Evolutionary conservation across 495 filamentous ascomycete genomes (phyloP).

Genomic region (Neurospora sp.): DNA sequence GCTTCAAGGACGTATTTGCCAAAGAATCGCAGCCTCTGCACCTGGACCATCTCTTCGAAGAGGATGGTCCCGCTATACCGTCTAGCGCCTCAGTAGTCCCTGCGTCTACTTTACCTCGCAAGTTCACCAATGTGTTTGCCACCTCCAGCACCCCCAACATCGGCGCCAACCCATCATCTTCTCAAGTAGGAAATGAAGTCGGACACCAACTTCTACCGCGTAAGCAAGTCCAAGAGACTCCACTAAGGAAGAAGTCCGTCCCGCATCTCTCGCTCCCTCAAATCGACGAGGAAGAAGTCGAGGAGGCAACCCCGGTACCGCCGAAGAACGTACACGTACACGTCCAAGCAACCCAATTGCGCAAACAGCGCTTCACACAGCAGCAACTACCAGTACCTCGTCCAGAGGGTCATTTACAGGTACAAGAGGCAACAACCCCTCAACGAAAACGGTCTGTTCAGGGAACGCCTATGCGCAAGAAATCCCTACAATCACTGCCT

Average conservation of each 20-base stretch:
- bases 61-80: slow-evolving; percentile 10
- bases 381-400: not conserved
- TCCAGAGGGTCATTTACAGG: not conserved
- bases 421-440: not conserved
- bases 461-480: not conserved
- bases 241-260: not conserved
- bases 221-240: not conserved
- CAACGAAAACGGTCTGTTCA: not conserved
- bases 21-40: slow-evolving; percentile 5
- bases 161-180: not conserved
- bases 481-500: not conserved
- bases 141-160: not conserved
- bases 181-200: not conserved
- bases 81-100: slow-evolving; percentile 22
- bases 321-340: not conserved
- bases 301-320: not conserved
- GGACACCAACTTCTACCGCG: not conserved
- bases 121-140: slow-evolving; percentile 16
- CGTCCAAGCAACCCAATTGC: not conserved
- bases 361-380: not conserved
- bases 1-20: slow-evolving; percentile 36
- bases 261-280: not conserved
- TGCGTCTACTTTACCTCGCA: slow-evolving; percentile 29
- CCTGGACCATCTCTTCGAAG: slow-evolving; percentile 1
- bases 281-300: not conserved